phyloP scores from a whole-genome alignment of 768 basidiomycete species.

The Pilatotrama ljubarskyi region DNA sequence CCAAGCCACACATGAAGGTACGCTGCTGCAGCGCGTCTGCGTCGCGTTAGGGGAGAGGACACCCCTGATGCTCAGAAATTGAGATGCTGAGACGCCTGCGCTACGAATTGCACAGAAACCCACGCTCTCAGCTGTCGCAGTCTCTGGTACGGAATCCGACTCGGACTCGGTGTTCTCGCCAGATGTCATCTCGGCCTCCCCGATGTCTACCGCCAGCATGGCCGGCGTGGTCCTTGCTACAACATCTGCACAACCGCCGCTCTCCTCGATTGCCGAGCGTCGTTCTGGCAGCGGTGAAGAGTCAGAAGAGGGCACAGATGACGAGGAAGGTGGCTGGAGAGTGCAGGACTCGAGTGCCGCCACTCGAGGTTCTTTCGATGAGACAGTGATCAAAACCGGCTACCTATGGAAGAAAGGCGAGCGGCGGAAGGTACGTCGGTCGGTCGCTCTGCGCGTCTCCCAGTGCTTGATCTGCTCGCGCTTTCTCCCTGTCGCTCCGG shows the following conservation, averaged over 20 bases:
- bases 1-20: constrained; percentile 43
- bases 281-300: constrained; percentile 71
- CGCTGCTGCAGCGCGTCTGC: constrained; percentile 16
- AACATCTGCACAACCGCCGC: constrained; percentile 43
- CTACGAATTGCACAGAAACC: constrained; percentile 30
- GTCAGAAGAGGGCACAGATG: constrained; percentile 73
- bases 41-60: neutral
- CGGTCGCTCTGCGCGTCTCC: neutral
- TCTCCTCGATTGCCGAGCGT: constrained; percentile 79
- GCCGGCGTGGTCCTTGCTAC: constrained; percentile 30
- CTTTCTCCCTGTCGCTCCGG: constrained; percentile 6
- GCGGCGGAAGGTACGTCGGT: constrained; percentile 77
- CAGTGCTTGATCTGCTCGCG: constrained; percentile 9
- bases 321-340: constrained; percentile 49
- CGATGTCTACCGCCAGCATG: constrained; percentile 34
- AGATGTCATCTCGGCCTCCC: constrained; percentile 44
- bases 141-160: constrained; percentile 85
- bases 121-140: constrained; percentile 32
- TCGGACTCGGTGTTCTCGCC: constrained; percentile 71
- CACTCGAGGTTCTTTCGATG: constrained; percentile 54
- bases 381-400: constrained; percentile 70
- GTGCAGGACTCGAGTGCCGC: constrained; percentile 25
- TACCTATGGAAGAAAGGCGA: constrained; percentile 98
- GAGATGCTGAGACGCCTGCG: constrained; percentile 9
- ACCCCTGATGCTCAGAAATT: neutral